A percentile compares a stretch with the other conserved stretches of the same genome.
Evolutionary conservation across 1,284 basidiomycete genomes (phyloP).

Genomic region (Heterobasidion occidentale): DNA sequence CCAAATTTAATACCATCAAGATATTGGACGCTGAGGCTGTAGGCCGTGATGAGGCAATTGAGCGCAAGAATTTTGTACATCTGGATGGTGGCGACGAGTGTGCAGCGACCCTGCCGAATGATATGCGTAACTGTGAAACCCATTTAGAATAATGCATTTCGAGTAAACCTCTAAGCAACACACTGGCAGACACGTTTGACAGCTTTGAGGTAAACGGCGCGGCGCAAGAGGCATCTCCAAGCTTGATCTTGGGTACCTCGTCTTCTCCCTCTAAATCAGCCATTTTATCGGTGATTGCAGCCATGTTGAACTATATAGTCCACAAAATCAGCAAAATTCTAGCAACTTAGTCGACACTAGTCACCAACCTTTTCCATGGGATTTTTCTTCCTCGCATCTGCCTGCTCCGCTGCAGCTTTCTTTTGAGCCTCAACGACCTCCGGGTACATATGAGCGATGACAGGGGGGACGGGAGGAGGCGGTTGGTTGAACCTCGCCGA

Average conservation of each 20-base stretch:
- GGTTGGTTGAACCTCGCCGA: constrained; percentile 85
- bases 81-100: constrained; percentile 92
- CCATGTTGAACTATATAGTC: constrained; percentile 70
- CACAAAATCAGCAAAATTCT: not conserved
- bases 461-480: constrained; percentile 83
- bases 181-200: constrained; percentile 87
- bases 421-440: constrained; percentile 88
- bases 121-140: constrained; percentile 74
- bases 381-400: constrained; percentile 67
- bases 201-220: constrained; percentile 96
- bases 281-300: constrained; percentile 82
- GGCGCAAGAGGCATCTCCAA: constrained; percentile 93
- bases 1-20: constrained; percentile 97
- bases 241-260: constrained; percentile 93
- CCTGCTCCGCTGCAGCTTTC: constrained; percentile 58
- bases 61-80: constrained; percentile 98
- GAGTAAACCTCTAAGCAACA: constrained; percentile 22
- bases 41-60: constrained; percentile 94
- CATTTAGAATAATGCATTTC: not conserved
- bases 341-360: not conserved
- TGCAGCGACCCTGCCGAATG: constrained; percentile 94
- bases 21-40: constrained; percentile 92
- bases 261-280: constrained; percentile 90
- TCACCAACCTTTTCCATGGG: constrained; percentile 80
- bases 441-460: constrained; percentile 79